Conservation (phyloP, 176 grass and related monocot species). For the Thalia dealbata region DNA sequence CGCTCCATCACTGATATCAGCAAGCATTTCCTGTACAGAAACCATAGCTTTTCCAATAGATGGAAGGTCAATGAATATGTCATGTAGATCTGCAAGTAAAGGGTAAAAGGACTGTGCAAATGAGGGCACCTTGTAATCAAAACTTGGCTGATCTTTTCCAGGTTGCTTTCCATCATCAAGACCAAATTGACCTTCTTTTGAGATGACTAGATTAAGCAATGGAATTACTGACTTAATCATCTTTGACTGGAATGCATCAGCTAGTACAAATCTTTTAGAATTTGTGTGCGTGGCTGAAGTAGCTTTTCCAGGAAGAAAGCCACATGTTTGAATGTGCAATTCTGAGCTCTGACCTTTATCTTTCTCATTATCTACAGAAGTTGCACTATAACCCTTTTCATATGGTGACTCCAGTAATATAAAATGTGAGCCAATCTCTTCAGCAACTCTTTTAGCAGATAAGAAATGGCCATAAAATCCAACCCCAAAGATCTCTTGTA, state of each 20-base stretch:
- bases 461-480: constrained; percentile 83
- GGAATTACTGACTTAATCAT: constrained; percentile 49
- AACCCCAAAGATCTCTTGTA: constrained; percentile 87
- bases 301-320: constrained; percentile 35
- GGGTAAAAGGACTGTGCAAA: constrained; percentile 74
- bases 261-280: constrained; percentile 38
- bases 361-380: constrained; percentile 16
- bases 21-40: constrained; percentile 67
- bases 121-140: constrained; percentile 42
- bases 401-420: constrained; percentile 82
- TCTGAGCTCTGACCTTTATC: constrained; percentile 23
- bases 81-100: constrained; percentile 70
- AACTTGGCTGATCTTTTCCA: constrained; percentile 30
- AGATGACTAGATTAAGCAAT: constrained; percentile 34
- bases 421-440: constrained; percentile 51
- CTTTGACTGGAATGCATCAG: constrained; percentile 39
- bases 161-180: constrained; percentile 19
- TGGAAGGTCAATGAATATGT: constrained; percentile 63
- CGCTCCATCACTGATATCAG: constrained; percentile 43
- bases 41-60: constrained; percentile 61
- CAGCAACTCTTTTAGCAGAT: constrained; percentile 76
- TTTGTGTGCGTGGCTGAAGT: constrained; percentile 28
- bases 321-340: constrained; percentile 35
- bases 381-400: constrained; percentile 30
- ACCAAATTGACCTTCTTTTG: constrained; percentile 23